Base-by-base conservation (phyloP, 371 early-diverging fungal genomes). In the Lichtheimia ramosa region DNA sequence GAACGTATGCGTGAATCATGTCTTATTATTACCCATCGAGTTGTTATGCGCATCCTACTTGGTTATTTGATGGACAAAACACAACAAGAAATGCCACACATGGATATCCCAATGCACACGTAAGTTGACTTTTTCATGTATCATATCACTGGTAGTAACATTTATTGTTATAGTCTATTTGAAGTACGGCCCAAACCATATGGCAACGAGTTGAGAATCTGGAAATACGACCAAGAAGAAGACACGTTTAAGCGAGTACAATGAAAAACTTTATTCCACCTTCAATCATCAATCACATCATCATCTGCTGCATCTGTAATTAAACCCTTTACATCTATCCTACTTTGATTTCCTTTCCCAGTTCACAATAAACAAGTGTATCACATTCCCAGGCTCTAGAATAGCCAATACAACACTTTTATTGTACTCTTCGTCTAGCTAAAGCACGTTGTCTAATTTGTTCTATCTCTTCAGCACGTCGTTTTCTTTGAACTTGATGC, bases 1-100 rank as follows among this genome's bases (percentile, higher is more conserved):
- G 94, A 95, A 65, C 80, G 94, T 41, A 91, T 90, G 90, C 81
- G 80, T 18, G 82, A 84, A 24, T 85, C 85, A 39, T 82, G 88
- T 28, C 62, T 92, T 54, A 89, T 94, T 62, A 83, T 93, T 25
- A 89, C 92, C 0, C 93, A 87, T 58, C 73, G 83, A 6, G 87
- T 85, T 5, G 84, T 91, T 5, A 76, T 92, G 77, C 79, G 94
- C 15, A 91, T 91, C 34, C 61, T 94, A 25, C 70, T 92, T 43
- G 86, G 90, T 7, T 94, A 94, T 65, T 76, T 92, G 53, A 62
- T 85, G 55, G 93, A 91, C 25, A 78, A 89, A 69, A 83, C 87
- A 27, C 81, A 86, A 25, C 75, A 83, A 25, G 82, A 88, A 60
- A 89, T 92, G 89, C 81, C 81, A 20, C 81, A 81, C 54, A 81